Conservation (phyloP, 1,139 yeast genomes). For the Suhomyces bokatorum region DNA sequence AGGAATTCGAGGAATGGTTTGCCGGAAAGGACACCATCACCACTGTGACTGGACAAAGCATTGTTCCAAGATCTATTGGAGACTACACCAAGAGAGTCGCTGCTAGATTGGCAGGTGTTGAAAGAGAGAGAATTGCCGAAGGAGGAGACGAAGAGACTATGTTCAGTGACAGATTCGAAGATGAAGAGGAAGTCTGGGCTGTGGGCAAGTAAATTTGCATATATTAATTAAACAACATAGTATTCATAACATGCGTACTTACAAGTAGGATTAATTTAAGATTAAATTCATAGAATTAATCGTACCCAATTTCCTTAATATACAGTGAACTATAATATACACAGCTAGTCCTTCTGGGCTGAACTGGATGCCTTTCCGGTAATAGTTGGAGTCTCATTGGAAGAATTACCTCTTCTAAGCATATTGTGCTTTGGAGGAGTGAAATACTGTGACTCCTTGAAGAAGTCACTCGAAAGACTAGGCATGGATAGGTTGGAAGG, state of each 20-base stretch:
- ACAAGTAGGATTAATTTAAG: neutral
- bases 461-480: conserved; percentile 14
- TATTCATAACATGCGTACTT: neutral
- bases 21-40: conserved; percentile 25
- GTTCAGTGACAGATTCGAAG: conserved; percentile 83
- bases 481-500: conserved; percentile 42
- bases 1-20: conserved; percentile 63
- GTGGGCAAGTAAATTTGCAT: conserved; percentile 51
- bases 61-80: conserved; percentile 72
- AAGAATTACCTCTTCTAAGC: conserved; percentile 10
- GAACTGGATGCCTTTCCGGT: conserved; percentile 6
- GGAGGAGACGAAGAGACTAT: conserved; percentile 91
- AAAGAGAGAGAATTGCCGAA: conserved; percentile 80
- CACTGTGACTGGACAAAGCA: conserved; percentile 48
- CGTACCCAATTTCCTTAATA: conserved; percentile 1
- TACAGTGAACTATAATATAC: conserved; percentile 5
- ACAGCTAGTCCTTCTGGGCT: conserved; percentile 6
- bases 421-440: conserved; percentile 3
- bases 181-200: conserved; percentile 85
- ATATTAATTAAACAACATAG: conserved; percentile 17
- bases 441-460: conserved; percentile 9
- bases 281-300: neutral
- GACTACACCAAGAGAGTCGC: conserved; percentile 92
- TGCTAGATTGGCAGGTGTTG: conserved; percentile 75
- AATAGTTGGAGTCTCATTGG: conserved; percentile 8